A percentile compares a stretch with the other conserved stretches of the same genome.
phyloP scores from a whole-genome alignment of 108 stramenopile species.

The Licmophora abbreviata region DNA sequence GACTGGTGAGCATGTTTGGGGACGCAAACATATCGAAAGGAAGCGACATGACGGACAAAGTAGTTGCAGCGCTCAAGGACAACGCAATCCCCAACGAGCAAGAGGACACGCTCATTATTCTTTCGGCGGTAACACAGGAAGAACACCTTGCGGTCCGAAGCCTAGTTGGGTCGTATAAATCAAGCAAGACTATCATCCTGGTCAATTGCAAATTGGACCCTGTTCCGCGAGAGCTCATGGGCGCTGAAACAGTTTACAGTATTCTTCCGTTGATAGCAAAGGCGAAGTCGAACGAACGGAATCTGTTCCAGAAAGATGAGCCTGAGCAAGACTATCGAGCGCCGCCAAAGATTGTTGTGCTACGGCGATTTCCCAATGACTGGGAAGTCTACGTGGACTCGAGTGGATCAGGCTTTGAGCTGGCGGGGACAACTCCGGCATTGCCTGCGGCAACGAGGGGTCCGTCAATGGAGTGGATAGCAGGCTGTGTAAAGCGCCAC shows the following conservation, averaged over 20 bases:
- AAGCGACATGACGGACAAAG: conserved; percentile 29
- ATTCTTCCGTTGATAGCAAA: conserved; percentile 35
- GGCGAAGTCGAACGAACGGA: conserved; percentile 3
- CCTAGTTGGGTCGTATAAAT: conserved; percentile 19
- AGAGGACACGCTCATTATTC: conserved; percentile 38
- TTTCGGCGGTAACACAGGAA: conserved; percentile 21
- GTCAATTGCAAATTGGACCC: conserved; percentile 41
- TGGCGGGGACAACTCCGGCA: conserved; percentile 17
- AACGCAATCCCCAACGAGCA: conserved; percentile 25
- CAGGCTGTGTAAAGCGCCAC: background rate
- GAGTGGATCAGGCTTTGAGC: conserved; percentile 33
- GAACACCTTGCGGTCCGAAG: conserved; percentile 39
- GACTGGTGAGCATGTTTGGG: conserved; percentile 43
- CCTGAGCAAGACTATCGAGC: conserved; percentile 1
- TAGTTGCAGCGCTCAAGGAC: conserved; percentile 19
- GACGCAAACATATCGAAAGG: conserved; percentile 21
- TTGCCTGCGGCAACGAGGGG: background rate
- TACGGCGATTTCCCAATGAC: conserved; percentile 42
- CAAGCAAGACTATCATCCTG: conserved; percentile 26
- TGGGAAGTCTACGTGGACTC: conserved; percentile 43
- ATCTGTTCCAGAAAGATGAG: background rate
- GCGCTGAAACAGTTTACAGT: conserved; percentile 33
- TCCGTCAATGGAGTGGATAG: conserved; percentile 8
- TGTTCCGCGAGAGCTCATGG: conserved; percentile 24
- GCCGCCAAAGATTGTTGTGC: conserved; percentile 28